Evolutionary conservation across 176 grass and related monocot species (phyloP).

Genomic region (Triticum aestivum): DNA sequence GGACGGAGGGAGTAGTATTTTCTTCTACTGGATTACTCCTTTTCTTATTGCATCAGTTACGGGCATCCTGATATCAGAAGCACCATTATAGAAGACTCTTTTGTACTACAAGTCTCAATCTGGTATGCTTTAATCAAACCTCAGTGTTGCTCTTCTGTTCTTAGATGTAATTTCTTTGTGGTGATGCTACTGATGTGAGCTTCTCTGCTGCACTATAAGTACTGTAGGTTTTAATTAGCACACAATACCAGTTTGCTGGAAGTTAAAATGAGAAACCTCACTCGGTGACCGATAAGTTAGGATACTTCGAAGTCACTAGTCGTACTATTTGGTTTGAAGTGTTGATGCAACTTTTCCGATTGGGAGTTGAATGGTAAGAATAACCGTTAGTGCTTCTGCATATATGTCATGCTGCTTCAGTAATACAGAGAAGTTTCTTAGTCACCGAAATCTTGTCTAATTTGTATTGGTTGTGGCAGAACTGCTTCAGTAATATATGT

Average conservation of each 20-base stretch:
- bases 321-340: not conserved
- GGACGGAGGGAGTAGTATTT: too few species aligned
- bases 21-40: too few species aligned
- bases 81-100: not conserved
- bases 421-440: constrained; percentile 23
- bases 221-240: not conserved
- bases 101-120: not conserved
- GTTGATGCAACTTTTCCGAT: not conserved
- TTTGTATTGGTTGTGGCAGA: not conserved
- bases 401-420: constrained; percentile 17
- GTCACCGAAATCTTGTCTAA: not conserved
- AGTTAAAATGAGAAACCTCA: not conserved
- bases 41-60: not conserved
- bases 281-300: not conserved
- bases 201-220: not conserved
- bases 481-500: not conserved
- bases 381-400: constrained; percentile 6
- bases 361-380: not conserved
- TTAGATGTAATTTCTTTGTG: not conserved
- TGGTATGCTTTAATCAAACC: not conserved
- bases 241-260: not conserved
- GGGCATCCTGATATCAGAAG: not conserved
- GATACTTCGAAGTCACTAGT: not conserved
- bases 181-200: not conserved
- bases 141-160: not conserved